A percentile compares a stretch with the other conserved stretches of the same genome.
phyloP scores from a whole-genome alignment of 257 asterid genomes.

The Perilla frutescens region DNA sequence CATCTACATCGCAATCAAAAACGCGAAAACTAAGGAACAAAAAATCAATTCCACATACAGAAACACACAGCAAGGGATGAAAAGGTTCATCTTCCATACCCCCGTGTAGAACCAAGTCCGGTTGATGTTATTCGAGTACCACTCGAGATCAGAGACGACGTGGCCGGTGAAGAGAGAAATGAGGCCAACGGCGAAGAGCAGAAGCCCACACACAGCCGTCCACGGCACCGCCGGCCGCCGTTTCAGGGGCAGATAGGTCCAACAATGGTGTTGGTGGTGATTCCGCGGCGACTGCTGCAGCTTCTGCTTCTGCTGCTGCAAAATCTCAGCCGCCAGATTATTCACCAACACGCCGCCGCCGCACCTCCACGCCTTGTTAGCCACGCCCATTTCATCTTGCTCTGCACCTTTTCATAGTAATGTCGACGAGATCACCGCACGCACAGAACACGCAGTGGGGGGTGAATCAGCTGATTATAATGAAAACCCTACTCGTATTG shows the following conservation, averaged over 20 bases:
- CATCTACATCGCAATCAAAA: conserved; percentile 7
- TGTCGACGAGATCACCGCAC: conserved; percentile 31
- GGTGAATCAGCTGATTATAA: conserved; percentile 6
- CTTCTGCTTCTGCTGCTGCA: conserved; percentile 46
- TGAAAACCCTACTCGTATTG: conserved; percentile 37
- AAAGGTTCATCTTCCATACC: conserved; percentile 44
- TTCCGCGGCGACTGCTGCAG: conserved; percentile 30
- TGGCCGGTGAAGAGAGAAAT: conserved; percentile 97
- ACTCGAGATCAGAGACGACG: conserved; percentile 90
- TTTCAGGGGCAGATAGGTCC: conserved; percentile 41
- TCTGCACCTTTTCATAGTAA: conserved; percentile 48
- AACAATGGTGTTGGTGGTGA: conserved; percentile 35
- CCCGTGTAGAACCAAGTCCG: conserved; percentile 58
- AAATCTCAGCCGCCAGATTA: conserved; percentile 46
- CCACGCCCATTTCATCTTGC: conserved; percentile 83
- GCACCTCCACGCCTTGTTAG: conserved; percentile 61
- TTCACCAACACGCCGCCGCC: conserved; percentile 52
- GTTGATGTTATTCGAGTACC: conserved; percentile 84
- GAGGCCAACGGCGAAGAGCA: conserved; percentile 84
- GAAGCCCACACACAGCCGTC: conserved; percentile 78
- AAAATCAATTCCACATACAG: conserved; percentile 13
- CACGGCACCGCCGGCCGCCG: conserved; percentile 69
- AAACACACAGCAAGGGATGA: conserved; percentile 12
- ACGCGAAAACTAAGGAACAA: conserved; percentile 7
- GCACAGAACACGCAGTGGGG: conserved; percentile 20